Base-by-base conservation (phyloP, 2,329 filamentous ascomycete species). In the Ophiostoma piceae region DNA sequence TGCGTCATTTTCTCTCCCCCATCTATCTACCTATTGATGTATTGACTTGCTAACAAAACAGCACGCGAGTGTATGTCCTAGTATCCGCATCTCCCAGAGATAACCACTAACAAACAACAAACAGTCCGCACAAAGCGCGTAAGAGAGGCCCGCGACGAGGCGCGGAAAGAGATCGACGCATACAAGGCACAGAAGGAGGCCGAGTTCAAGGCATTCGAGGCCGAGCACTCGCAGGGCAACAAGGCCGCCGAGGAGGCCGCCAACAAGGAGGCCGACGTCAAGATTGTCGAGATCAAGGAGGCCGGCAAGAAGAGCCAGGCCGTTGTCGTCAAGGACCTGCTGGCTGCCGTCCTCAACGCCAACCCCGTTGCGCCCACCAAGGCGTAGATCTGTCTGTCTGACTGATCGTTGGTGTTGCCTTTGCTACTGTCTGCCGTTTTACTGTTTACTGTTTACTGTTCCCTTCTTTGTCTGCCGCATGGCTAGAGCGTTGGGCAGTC, bases 91-190 rank as follows among this genome's bases (percentile, higher is more conserved):
- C 22, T 73, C 51, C 60, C 43, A 7, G 19, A 9, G 4, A 26
- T 16, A 22, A 41, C 37, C 35, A 51, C 69, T 68, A 67, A 71
- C 75, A 69, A 7, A 39, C 70, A 67, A 71, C 75, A 69, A 7
- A 39, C 70, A 39, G 67, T 68, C 75, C 93, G 95, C 78, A 97
- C 95, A 73, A 97, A 97, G 85, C 90, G 93, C 79, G 92, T 99
- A 82, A 96, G 92, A 82, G 95, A 98, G 83, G 95, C 95, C 73
- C 92, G 94, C 78, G 89, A 92, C 78, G 95, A 99, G 82, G 95
- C 95, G 73, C 96, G 97, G 83, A 96, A 96, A 82, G 94, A 99
- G 80, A 97, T 99, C 77, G 92, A 97, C 74, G 90, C 92, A 70
- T 98, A 99, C 84, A 88, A 89, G 79, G 87, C 89, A 77, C 82